Base-by-base conservation (phyloP, 441 rosid genomes). In the Theobroma grandiflorum region DNA sequence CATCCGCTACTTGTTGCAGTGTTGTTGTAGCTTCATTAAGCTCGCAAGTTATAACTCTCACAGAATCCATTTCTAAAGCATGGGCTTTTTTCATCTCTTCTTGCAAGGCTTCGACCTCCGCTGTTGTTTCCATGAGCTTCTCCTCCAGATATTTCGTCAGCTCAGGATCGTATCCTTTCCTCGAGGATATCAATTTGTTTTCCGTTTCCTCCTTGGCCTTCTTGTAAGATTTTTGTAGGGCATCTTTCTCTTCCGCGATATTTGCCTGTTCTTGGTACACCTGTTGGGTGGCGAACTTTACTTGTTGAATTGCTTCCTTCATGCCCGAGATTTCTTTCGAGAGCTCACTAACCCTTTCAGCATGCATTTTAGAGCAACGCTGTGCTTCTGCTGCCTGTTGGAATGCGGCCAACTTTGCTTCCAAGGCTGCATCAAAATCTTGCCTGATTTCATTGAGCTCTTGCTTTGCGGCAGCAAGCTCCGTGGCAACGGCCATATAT, bases 371-470 rank as follows among this genome's bases (percentile, higher is more conserved):
- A 0, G 87, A 82, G 2, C 86, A 80, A 38, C 88, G 90, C 71
- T 88, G 83, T 0, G 95, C 95, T 75, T 94, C 98, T 1, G 93
- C 91, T 1, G 95, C 92, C 69, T 90, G 94, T 73, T 90, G 94
- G 81, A 90, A 79, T 0, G 91, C 83, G 0, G 90, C 88, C 74
- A 86, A 22, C 81, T 96, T 96, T 1, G 85, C 79, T 14, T 93
- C 98, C 84, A 87, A 74, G 3, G 88, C 86, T 0, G 95, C 87
- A 75, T 90, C 97, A 33, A 94, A 94, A 80, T 94, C 96, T 80
- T 92, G 98, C 79, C 94, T 80, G 64, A 91, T 79, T 81, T 85
- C 86, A 35, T 88, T 94, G 68, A 96, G 91, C 80, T 91, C 88
- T 62, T 94, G 98, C 79, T 96, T 96, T 2, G 91, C 88, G 2